A percentile compares a stretch with the other conserved stretches of the same genome.
Evolutionary conservation across 2,329 filamentous ascomycete species (phyloP).

Genomic region (Coniochaeta prunicola): DNA sequence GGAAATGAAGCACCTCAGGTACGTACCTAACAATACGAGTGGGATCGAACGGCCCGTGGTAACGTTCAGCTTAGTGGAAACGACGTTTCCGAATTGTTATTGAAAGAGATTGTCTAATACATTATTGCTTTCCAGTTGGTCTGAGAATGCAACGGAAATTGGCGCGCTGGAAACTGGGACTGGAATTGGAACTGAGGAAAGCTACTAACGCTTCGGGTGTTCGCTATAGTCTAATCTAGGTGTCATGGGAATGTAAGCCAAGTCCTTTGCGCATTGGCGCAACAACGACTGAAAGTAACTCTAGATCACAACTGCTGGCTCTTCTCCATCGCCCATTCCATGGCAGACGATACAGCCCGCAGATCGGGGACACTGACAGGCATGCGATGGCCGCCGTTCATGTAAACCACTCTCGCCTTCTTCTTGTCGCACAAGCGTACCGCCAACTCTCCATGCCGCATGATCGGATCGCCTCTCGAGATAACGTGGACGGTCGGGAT

Average conservation of each 20-base stretch:
- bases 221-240: background rate
- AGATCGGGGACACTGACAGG: background rate
- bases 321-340: background rate
- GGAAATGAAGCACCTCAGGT: background rate
- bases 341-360: background rate
- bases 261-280: background rate
- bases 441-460: background rate
- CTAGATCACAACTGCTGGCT: background rate
- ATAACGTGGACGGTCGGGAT: background rate
- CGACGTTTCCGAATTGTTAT: background rate
- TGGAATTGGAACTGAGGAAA: background rate
- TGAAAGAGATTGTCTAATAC: background rate
- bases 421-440: background rate
- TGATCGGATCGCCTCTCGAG: background rate
- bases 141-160: background rate
- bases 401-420: background rate
- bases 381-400: background rate
- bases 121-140: background rate
- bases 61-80: background rate
- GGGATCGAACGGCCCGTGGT: background rate
- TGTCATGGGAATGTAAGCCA: background rate
- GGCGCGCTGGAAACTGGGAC: background rate
- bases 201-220: background rate
- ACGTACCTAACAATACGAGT: background rate
- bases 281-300: background rate